These are phyloP conservation scores for Vicia faba DNA, from an alignment of 306 rosid species.

Conservation along the genomic window DNA sequence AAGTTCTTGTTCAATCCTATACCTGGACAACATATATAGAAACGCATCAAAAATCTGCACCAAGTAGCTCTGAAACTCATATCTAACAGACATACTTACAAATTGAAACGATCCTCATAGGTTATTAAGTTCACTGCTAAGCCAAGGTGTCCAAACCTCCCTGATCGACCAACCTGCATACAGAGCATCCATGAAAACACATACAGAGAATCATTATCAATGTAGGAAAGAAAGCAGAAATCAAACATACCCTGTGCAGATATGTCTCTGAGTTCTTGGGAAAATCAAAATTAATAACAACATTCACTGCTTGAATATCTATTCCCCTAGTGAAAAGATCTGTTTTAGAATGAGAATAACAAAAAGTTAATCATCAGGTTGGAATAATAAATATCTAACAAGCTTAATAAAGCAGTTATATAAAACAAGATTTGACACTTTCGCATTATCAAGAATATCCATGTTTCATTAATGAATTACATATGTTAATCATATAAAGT, in stretches of 20 bases:
- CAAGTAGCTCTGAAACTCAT: conserved; percentile 20
- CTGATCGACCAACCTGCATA: conserved; percentile 95
- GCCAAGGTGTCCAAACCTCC: conserved; percentile 99
- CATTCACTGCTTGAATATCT: conserved; percentile 98
- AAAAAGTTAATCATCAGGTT: neutral
- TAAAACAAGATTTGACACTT: conserved; percentile 2
- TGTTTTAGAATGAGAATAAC: conserved; percentile 39
- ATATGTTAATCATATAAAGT: neutral
- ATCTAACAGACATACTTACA: conserved; percentile 54
- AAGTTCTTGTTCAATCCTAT: conserved; percentile 97
- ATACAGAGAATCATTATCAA: neutral
- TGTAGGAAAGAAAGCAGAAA: conserved; percentile 9
- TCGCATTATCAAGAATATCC: conserved; percentile 1
- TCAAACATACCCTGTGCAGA: conserved; percentile 84
- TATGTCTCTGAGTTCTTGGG: conserved; percentile 97
- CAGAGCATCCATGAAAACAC: conserved; percentile 30
- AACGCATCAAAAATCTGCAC: conserved; percentile 19
- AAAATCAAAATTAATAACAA: conserved; percentile 95
- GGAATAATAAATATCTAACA: neutral
- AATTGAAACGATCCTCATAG: conserved; percentile 96
- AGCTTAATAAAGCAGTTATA: neutral
- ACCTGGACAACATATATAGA: conserved; percentile 48
- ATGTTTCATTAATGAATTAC: conserved; percentile 14
- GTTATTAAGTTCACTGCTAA: conserved; percentile 98
- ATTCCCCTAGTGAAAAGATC: conserved; percentile 98